Percentiles rank a stretch among this genome's conserved stretches.
These are phyloP conservation scores for Botryotinia narcissicola DNA, from an alignment of 2,329 filamentous ascomycete genomes.

Conservation along the genomic window DNA sequence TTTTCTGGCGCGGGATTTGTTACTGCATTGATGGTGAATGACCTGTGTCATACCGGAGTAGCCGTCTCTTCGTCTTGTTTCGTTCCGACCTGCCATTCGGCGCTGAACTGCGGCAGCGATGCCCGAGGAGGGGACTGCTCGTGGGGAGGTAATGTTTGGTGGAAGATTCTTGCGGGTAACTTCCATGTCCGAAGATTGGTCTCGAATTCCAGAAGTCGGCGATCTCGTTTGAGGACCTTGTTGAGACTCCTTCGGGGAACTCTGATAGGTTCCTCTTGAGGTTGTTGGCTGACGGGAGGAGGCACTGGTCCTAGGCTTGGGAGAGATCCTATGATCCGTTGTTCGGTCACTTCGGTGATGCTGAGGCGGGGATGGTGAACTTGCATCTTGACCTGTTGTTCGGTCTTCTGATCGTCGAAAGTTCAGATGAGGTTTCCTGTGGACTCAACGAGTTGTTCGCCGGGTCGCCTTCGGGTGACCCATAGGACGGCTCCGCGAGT, in stretches of 20 bases:
- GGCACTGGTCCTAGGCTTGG: neutral
- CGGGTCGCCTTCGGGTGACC: neutral
- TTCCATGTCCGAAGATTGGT: conserved; percentile 5
- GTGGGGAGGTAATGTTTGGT: neutral
- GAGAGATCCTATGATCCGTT: conserved; percentile 17
- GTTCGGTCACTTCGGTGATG: conserved; percentile 14
- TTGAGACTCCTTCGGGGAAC: conserved; percentile 9
- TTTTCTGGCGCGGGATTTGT: conserved; percentile 5
- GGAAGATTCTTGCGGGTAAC: conserved; percentile 14
- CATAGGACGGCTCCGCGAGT: neutral
- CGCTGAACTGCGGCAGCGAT: conserved; percentile 12
- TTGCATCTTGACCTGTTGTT: conserved; percentile 17
- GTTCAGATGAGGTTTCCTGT: conserved; percentile 5
- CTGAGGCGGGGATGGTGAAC: conserved; percentile 18
- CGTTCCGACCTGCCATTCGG: neutral
- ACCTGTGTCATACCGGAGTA: conserved; percentile 7
- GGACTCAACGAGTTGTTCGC: neutral
- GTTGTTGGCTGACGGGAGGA: neutral
- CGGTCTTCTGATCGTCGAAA: conserved; percentile 6
- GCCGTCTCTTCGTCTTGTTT: conserved; percentile 16
- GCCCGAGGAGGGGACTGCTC: conserved; percentile 8
- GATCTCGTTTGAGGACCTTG: conserved; percentile 3
- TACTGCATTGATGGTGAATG: conserved; percentile 17
- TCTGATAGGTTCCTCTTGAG: conserved; percentile 12
- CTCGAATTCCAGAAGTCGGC: neutral